phyloP scores from a whole-genome alignment of 2,329 filamentous ascomycete species.

The Microascus cirrosus region DNA sequence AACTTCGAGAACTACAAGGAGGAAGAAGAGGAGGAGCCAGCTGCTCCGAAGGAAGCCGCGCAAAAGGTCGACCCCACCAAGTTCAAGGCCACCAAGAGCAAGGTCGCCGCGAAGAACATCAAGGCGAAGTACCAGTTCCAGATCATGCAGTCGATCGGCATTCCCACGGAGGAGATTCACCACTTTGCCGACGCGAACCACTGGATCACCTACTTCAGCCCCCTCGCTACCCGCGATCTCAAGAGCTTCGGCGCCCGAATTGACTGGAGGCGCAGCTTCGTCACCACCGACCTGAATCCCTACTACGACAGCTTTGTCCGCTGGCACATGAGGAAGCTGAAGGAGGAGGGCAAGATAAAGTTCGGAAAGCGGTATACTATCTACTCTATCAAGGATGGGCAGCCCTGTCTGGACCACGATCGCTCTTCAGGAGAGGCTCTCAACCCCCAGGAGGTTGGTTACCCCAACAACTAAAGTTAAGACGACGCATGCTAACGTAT shows the following conservation, averaged over 20 bases:
- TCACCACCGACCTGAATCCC: constrained; percentile 92
- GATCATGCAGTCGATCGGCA: constrained; percentile 86
- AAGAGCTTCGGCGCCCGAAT: constrained; percentile 76
- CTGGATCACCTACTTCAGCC: constrained; percentile 83
- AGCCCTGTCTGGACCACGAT: constrained; percentile 37
- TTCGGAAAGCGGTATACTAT: constrained; percentile 90
- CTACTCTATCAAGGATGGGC: constrained; percentile 68
- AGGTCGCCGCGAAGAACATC: constrained; percentile 78
- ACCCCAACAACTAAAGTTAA: background rate
- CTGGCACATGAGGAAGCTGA: constrained; percentile 94
- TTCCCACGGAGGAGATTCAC: constrained; percentile 81
- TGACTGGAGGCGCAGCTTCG: constrained; percentile 86
- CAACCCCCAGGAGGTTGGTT: constrained; percentile 57
- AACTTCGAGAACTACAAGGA: constrained; percentile 69
- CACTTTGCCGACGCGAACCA: constrained; percentile 83
- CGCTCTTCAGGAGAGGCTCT: constrained; percentile 33
- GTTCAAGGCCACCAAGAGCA: constrained; percentile 86
- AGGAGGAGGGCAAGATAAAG: constrained; percentile 83
- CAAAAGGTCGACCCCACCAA: constrained; percentile 79
- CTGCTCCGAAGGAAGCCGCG: constrained; percentile 47
- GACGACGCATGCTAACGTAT: background rate
- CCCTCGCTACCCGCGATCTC: constrained; percentile 45
- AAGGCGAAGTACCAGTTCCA: constrained; percentile 95
- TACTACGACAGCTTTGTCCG: constrained; percentile 93
- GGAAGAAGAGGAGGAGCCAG: constrained; percentile 34